Conservation (phyloP, 1,139 yeast species). For the Hyphopichia fennica region DNA sequence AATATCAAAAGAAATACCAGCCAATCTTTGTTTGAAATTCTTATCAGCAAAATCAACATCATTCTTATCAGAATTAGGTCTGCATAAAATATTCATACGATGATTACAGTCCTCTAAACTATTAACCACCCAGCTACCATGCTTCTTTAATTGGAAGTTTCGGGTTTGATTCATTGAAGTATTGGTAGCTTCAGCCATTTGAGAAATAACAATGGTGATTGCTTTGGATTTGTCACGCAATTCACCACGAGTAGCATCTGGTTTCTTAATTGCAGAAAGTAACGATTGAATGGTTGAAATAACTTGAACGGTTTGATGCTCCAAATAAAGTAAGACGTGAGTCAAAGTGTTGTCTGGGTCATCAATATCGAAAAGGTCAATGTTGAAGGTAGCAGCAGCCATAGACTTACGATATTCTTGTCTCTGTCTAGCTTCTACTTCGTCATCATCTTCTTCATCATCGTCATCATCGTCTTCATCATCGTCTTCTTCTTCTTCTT, state of each 20-base stretch:
- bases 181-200: conserved; percentile 89
- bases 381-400: conserved; percentile 61
- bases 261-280: conserved; percentile 71
- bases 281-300: conserved; percentile 86
- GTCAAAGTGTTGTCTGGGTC: conserved; percentile 87
- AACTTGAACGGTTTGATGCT: conserved; percentile 91
- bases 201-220: conserved; percentile 73
- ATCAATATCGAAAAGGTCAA: conserved; percentile 72
- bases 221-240: conserved; percentile 71
- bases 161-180: conserved; percentile 88
- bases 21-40: conserved; percentile 86
- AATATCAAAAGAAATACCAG: conserved; percentile 94
- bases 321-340: conserved; percentile 81
- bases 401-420: conserved; percentile 51
- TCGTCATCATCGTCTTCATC: conserved; percentile 19
- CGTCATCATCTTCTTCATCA: conserved; percentile 23
- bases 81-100: conserved; percentile 69
- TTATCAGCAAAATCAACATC: conserved; percentile 80
- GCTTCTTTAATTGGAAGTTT: conserved; percentile 79
- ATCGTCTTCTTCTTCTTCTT: conserved; percentile 14
- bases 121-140: conserved; percentile 88
- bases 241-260: conserved; percentile 74
- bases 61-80: conserved; percentile 44
- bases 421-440: conserved; percentile 41
- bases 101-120: conserved; percentile 82